Base-by-base conservation (phyloP, 2,329 filamentous ascomycete species). In the Eutypella sp. region DNA sequence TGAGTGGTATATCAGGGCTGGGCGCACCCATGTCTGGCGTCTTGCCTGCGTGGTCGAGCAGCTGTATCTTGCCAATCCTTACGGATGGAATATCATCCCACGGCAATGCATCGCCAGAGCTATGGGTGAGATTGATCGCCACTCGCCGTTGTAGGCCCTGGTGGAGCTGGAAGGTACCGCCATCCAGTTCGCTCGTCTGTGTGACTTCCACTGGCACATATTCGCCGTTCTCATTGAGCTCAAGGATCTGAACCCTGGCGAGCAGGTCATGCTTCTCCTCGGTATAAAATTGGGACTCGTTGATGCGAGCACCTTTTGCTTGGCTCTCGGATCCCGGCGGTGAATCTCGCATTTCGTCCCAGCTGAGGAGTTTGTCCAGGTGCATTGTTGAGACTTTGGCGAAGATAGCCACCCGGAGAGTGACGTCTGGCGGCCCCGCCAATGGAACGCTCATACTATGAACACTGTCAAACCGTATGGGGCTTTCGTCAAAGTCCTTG, bases 361-460 rank as follows among this genome's bases (percentile, higher is more conserved):
- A 99, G 69, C 93, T 99, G 11, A 96, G 79, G 42, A 99, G 76
- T 70, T 96, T 97, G 66, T 99, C 93, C 19, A 99, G 78, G 68
- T 99, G 93, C 84, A 96, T 96, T 0, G 84, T 73, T 1, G 89
- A 93, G 29, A 96, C 89, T 60, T 86, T 86, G 16, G 93, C 91
- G 63, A 96, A 97, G 49, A 99, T 87, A 41, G 90, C 89, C 8
- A 96, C 87, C 45, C 93, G 82, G 44, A 99, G 69, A 20, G 82
- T 85, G 1, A 89, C 83, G 40, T 85, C 84, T 19, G 79, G 80
- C 1, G 89, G 81, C 40, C 85, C 87, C 37, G 85, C 85, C 29
- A 95, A 75, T 4, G 91, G 88, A 44, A 99, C 76, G 63, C 89
- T 96, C 89, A 99, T 96, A 66, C 89, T 96, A 72, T 99, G 93